A percentile compares a stretch with the other conserved stretches of the same genome.
Evolutionary conservation across 2,329 filamentous ascomycete genomes (phyloP).

Genomic region (Mariannaea elegans): DNA sequence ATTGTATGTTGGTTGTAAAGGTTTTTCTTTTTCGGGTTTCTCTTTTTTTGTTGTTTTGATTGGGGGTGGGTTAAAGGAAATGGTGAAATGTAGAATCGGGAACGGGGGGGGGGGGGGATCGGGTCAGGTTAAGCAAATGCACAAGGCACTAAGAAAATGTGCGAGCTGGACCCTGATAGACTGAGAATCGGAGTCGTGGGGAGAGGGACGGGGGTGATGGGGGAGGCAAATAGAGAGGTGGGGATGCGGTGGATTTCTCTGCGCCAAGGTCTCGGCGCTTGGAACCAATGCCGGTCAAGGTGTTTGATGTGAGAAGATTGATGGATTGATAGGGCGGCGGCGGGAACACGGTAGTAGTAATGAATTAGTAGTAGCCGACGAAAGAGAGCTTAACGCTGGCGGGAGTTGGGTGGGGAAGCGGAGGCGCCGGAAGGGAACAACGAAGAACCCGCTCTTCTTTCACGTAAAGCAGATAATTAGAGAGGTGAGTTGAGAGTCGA

Average conservation of each 20-base stretch:
- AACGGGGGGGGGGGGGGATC: conserved; percentile 4
- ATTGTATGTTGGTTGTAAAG: neutral
- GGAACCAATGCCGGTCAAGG: neutral
- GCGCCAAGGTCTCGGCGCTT: conserved; percentile 13
- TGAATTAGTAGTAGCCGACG: neutral
- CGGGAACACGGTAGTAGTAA: conserved; percentile 6
- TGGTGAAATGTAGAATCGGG: conserved; percentile 6
- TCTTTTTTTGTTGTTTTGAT: too few species aligned
- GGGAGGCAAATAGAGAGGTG: neutral
- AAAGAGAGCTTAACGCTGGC: neutral
- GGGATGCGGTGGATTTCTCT: neutral
- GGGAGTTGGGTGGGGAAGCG: too few species aligned
- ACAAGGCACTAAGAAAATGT: neutral
- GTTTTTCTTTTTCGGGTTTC: neutral
- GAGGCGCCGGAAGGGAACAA: too few species aligned
- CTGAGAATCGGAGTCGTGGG: neutral
- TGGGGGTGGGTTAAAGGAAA: neutral
- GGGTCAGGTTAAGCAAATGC: conserved; percentile 12
- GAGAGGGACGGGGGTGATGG: conserved; percentile 5
- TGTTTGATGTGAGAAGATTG: neutral
- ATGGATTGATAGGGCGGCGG: neutral
- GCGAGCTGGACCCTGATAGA: neutral
- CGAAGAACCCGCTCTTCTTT: too few species aligned
- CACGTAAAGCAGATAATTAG: neutral
- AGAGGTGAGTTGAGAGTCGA: neutral